A percentile compares a stretch with the other conserved stretches of the same genome.
Conservation (phyloP, 768 basidiomycete genomes). For the Phylloporus arenicola region DNA sequence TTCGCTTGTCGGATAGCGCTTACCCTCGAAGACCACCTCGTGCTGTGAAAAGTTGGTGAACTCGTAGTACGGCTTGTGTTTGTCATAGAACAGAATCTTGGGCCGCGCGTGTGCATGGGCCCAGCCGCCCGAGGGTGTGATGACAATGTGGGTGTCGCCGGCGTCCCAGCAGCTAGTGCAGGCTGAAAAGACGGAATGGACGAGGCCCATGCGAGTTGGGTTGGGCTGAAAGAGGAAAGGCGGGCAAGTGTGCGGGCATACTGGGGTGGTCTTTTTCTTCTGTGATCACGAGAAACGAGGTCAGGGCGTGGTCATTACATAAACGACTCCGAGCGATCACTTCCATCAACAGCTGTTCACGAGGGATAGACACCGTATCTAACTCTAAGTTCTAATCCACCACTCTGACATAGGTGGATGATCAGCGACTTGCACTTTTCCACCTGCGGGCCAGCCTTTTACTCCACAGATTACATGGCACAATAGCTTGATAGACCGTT, state of each 20-base stretch:
- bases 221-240: background rate
- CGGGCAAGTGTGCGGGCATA: constrained; percentile 1
- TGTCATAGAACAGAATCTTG: constrained; percentile 57
- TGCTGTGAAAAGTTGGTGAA: constrained; percentile 73
- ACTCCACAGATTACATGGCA: too few relatives aligned
- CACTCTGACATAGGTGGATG: too few relatives aligned
- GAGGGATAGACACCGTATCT: too few relatives aligned
- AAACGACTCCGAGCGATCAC: too few relatives aligned
- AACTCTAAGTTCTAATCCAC: too few relatives aligned
- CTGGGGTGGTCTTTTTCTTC: background rate
- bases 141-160: constrained; percentile 26
- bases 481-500: too few relatives aligned
- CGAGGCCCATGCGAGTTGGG: constrained; percentile 14
- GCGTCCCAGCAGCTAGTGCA: constrained; percentile 25
- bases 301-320: constrained; percentile 5
- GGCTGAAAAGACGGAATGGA: constrained; percentile 11
- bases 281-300: constrained; percentile 11
- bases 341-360: too few relatives aligned
- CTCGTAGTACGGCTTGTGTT: constrained; percentile 58
- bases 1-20: constrained; percentile 68
- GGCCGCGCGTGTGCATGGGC: constrained; percentile 22
- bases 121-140: constrained; percentile 21
- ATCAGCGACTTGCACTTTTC: too few relatives aligned
- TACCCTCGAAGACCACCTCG: constrained; percentile 58
- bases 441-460: too few relatives aligned